Percentiles rank a stretch among this genome's conserved stretches.
Evolutionary conservation across 2,329 filamentous ascomycete genomes (phyloP).

Genomic region (Knufia fluminis): DNA sequence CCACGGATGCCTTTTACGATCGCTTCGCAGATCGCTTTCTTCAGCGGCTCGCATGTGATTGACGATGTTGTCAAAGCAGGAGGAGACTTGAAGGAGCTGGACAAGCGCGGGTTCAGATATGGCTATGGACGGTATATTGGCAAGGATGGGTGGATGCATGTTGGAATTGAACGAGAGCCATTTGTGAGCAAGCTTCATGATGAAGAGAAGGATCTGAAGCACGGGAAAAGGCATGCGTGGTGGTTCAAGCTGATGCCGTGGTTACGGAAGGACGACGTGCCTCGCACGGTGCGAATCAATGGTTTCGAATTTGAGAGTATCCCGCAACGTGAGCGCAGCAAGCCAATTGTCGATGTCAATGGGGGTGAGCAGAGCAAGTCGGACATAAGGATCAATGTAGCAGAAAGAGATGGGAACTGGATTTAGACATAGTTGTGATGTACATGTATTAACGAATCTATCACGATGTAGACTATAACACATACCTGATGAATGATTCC

Average conservation of each 20-base stretch:
- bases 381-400: background rate
- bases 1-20: constrained; percentile 47
- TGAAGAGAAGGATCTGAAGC: background rate
- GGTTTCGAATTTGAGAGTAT: no score
- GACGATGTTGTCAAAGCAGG: constrained; percentile 1
- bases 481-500: no score
- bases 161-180: constrained; percentile 4
- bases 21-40: constrained; percentile 10
- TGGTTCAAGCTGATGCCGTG: background rate
- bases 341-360: background rate
- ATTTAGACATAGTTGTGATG: background rate
- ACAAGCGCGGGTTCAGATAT: background rate
- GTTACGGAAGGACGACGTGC: background rate
- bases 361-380: background rate
- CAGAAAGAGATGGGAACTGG: background rate
- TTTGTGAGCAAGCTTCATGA: background rate
- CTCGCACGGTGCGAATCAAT: no score
- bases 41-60: constrained; percentile 28
- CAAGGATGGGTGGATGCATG: constrained; percentile 32
- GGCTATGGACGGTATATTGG: constrained; percentile 35
- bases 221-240: background rate
- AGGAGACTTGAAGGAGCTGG: background rate
- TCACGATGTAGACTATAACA: background rate
- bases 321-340: no score
- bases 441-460: background rate